Conservation (phyloP, 345 rosid genomes). For the Leavenworthia alabamica region DNA sequence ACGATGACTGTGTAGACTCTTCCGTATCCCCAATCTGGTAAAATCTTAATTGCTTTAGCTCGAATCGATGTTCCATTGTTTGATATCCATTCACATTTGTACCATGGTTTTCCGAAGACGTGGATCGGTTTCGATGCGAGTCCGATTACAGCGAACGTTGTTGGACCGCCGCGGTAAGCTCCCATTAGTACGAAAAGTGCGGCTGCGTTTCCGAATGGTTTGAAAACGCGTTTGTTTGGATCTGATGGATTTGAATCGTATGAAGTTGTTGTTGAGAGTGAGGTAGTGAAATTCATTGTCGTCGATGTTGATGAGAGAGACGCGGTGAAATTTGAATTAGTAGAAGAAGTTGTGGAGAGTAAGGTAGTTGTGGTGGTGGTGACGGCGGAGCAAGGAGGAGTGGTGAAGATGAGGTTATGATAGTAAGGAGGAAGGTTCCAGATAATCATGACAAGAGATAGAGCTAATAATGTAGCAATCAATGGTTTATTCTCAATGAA, state of each 20-base stretch:
- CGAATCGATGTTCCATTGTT: conserved; percentile 45
- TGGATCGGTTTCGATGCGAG: conserved; percentile 87
- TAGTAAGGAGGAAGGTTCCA: conserved; percentile 78
- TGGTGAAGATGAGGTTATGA: conserved; percentile 53
- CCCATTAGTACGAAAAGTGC: conserved; percentile 82
- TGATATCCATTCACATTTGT: conserved; percentile 81
- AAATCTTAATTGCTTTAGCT: conserved; percentile 61
- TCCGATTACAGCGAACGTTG: conserved; percentile 68
- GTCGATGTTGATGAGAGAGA: no score
- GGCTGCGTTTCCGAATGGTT: conserved; percentile 70
- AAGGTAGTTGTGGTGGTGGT: conserved; percentile 19
- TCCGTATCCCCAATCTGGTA: conserved; percentile 92
- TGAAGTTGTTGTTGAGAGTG: conserved; percentile 14
- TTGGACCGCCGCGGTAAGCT: conserved; percentile 75
- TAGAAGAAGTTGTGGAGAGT: not conserved
- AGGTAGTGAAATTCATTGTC: not conserved
- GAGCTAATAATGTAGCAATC: conserved; percentile 54
- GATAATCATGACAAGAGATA: conserved; percentile 59
- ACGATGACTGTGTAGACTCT: conserved; percentile 83
- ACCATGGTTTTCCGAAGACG: conserved; percentile 63
- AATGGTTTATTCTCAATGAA: conserved; percentile 53
- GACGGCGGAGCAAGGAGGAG: conserved; percentile 31
- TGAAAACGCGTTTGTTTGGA: conserved; percentile 62
- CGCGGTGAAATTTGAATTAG: no score
- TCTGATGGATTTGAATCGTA: conserved; percentile 34